These are phyloP conservation scores for Fusarium temperatum DNA, from an alignment of 2,329 filamentous ascomycete species.

Conservation along the genomic window DNA sequence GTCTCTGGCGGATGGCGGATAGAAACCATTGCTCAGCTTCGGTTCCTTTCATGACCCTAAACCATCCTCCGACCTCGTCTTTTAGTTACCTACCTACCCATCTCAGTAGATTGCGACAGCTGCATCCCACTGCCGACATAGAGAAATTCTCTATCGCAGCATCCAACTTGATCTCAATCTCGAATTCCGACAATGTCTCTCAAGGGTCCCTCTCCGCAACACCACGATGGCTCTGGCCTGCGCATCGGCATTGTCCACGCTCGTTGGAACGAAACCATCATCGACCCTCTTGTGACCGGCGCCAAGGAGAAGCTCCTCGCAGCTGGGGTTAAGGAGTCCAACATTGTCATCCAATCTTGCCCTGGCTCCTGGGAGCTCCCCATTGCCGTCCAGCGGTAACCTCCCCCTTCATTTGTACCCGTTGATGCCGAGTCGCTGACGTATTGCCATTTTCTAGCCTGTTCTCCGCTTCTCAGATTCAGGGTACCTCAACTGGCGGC, in stretches of 20 bases:
- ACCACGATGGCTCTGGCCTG: conserved; percentile 74
- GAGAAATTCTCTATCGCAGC: conserved; percentile 9
- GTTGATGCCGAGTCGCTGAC: conserved; percentile 20
- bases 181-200: conserved; percentile 46
- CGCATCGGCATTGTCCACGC: conserved; percentile 96
- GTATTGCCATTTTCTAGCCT: conserved; percentile 60
- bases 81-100: background rate
- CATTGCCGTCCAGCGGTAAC: conserved; percentile 83
- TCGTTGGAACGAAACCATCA: conserved; percentile 91
- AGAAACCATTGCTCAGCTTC: conserved; percentile 11
- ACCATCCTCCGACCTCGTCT: conserved; percentile 5
- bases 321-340: conserved; percentile 84
- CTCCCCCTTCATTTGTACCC: conserved; percentile 26
- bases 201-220: conserved; percentile 66
- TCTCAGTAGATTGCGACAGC: conserved; percentile 10
- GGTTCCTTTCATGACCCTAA: conserved; percentile 1
- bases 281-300: conserved; percentile 83
- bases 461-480: conserved; percentile 86
- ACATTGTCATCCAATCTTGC: conserved; percentile 89
- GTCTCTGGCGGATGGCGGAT: background rate
- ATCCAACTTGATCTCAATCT: background rate
- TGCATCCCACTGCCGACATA: background rate
- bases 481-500: conserved; percentile 71
- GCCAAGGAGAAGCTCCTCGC: conserved; percentile 79
- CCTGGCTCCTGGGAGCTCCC: conserved; percentile 96